Evolutionary conservation across 2,329 filamentous ascomycete species (phyloP).

Genomic region (Nannizziopsis barbatae): DNA sequence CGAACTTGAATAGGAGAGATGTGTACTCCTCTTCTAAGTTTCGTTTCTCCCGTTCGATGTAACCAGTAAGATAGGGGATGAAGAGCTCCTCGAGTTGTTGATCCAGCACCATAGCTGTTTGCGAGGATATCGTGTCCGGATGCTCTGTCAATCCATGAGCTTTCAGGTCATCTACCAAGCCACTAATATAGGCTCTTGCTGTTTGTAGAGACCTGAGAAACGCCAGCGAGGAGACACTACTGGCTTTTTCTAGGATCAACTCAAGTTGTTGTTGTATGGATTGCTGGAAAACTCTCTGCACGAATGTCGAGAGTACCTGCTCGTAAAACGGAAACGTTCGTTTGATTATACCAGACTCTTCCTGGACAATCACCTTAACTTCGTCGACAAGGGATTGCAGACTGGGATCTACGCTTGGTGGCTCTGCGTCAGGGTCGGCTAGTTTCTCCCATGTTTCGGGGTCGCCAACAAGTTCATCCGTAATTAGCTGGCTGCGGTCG

Average conservation of each 20-base stretch:
- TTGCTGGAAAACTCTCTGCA: conserved; percentile 94
- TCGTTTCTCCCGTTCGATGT: conserved; percentile 54
- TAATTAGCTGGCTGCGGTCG: conserved; percentile 81
- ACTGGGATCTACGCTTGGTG: conserved; percentile 81
- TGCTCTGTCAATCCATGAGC: conserved; percentile 89
- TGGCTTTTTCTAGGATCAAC: conserved; percentile 89
- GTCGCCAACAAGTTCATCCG: conserved; percentile 59
- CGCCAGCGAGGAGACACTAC: conserved; percentile 78
- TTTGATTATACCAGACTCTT: conserved; percentile 94
- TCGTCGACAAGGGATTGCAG: conserved; percentile 88
- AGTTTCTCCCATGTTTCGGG: conserved; percentile 75
- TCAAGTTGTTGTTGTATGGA: conserved; percentile 93
- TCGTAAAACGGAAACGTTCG: conserved; percentile 94
- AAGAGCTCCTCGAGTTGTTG: conserved; percentile 56
- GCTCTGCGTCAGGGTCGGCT: conserved; percentile 86
- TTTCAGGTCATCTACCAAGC: conserved; percentile 85
- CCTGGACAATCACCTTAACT: conserved; percentile 88
- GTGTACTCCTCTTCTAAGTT: conserved; percentile 73
- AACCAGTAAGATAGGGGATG: conserved; percentile 55
- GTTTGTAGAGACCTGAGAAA: conserved; percentile 86
- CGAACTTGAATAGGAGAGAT: conserved; percentile 90
- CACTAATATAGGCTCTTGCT: conserved; percentile 76
- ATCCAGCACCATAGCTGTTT: conserved; percentile 63
- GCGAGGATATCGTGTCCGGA: conserved; percentile 77
- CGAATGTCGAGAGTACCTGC: conserved; percentile 80